A percentile compares a stretch with the other conserved stretches of the same genome.
Evolutionary conservation across 768 basidiomycete genomes (phyloP).

Genomic region (Favolaschia claudopus): DNA sequence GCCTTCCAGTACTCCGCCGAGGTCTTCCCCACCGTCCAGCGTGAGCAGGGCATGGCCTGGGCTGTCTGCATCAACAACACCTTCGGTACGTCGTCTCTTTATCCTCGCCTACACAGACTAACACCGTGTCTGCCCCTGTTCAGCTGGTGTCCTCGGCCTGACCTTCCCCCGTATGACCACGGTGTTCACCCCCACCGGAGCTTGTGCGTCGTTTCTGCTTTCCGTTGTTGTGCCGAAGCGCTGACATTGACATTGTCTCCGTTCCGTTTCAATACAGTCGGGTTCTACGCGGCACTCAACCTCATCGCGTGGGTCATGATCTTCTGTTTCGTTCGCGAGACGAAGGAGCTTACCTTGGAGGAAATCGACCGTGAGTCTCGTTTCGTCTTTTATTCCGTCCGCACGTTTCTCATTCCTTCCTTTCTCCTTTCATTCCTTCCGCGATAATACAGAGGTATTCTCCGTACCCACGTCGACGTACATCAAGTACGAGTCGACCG

Average conservation of each 20-base stretch:
- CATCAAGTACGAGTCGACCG: constrained; percentile 30
- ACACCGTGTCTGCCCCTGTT: constrained; percentile 21
- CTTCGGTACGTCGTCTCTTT: neutral
- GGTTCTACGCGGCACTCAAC: constrained; percentile 59
- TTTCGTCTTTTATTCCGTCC: no score
- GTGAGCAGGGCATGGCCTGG: constrained; percentile 40
- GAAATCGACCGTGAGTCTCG: constrained; percentile 24
- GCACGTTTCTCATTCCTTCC: neutral
- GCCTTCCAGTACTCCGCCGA: constrained; percentile 54
- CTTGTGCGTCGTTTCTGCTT: neutral
- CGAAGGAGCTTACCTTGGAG: constrained; percentile 43
- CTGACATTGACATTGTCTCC: no score
- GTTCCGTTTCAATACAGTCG: no score
- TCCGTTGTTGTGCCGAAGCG: constrained; percentile 44
- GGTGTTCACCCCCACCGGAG: constrained; percentile 34
- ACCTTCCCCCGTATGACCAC: constrained; percentile 32
- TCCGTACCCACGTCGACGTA: constrained; percentile 32
- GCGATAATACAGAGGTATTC: constrained; percentile 23
- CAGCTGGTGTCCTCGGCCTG: constrained; percentile 36
- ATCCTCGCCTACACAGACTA: neutral
- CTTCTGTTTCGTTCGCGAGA: constrained; percentile 64
- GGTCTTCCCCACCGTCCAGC: constrained; percentile 29
- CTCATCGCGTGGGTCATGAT: constrained; percentile 58
- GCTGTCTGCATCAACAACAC: constrained; percentile 30
- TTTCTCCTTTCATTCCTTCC: neutral